Conservation (phyloP, 495 filamentous ascomycete species). For the Stereocaulon alpinum region DNA sequence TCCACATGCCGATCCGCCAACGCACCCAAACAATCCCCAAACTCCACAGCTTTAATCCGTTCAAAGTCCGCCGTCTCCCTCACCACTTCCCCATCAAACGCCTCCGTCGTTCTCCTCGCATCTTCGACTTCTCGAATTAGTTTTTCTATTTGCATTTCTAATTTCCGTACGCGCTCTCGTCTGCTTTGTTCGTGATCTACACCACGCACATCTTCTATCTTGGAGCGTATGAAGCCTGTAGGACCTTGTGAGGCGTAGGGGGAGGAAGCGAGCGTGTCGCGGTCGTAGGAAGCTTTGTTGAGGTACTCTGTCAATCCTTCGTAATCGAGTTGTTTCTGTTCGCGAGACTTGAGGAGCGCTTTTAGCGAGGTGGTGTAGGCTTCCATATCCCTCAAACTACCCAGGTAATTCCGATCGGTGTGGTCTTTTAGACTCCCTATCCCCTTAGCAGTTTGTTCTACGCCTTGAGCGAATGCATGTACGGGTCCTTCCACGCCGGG, state of each 20-base stretch:
- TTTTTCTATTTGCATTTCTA: slow-evolving; percentile 85
- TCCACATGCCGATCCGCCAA: slow-evolving; percentile 78
- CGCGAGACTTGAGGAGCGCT: slow-evolving; percentile 78
- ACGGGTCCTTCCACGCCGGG: slow-evolving; percentile 73
- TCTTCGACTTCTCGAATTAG: slow-evolving; percentile 79
- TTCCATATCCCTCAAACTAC: slow-evolving; percentile 84
- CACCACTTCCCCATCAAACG: slow-evolving; percentile 90
- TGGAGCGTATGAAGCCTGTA: slow-evolving; percentile 82
- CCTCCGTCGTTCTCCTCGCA: slow-evolving; percentile 69
- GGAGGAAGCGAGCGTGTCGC: slow-evolving; percentile 68
- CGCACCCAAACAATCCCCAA: slow-evolving; percentile 72
- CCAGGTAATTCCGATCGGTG: slow-evolving; percentile 92
- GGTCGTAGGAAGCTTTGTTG: slow-evolving; percentile 76
- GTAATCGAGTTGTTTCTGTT: slow-evolving; percentile 96
- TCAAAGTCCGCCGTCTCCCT: slow-evolving; percentile 90
- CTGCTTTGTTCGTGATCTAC: slow-evolving; percentile 92
- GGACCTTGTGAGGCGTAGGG: slow-evolving; percentile 53
- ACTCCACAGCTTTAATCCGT: slow-evolving; percentile 87
- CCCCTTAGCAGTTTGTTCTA: slow-evolving; percentile 70
- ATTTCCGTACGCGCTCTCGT: slow-evolving; percentile 73
- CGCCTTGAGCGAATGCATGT: slow-evolving; percentile 72
- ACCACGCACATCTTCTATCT: slow-evolving; percentile 93
- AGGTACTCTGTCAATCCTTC: slow-evolving; percentile 94
- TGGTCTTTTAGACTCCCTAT: slow-evolving; percentile 72
- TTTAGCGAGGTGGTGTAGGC: slow-evolving; percentile 79